Conservation (phyloP, 371 early-diverging fungal genomes). For the Dinochytrium kinnereticum region DNA sequence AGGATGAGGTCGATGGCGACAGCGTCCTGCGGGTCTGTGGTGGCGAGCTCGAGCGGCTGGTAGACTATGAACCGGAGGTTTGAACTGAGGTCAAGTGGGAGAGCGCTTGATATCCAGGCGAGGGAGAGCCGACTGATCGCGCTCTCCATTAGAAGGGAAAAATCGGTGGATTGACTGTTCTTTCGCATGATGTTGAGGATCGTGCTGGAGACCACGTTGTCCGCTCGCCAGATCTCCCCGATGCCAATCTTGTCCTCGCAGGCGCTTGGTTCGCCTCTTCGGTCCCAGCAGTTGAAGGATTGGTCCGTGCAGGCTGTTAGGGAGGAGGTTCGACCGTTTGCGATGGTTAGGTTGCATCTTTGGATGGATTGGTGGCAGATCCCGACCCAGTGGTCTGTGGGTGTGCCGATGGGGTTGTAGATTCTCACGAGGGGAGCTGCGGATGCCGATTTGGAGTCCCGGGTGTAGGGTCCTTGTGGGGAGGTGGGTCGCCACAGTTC, state of each 20-base stretch:
- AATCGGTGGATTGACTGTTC: neutral
- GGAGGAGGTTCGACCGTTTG: neutral
- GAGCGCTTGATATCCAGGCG: conserved; percentile 1
- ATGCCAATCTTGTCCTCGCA: conserved; percentile 9
- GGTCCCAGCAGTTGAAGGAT: conserved; percentile 12
- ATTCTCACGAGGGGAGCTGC: neutral
- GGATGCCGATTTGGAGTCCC: neutral
- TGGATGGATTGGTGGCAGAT: conserved; percentile 12
- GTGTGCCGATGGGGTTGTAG: neutral
- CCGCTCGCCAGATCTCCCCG: conserved; percentile 6
- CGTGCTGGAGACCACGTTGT: neutral
- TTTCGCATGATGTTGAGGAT: conserved; percentile 2
- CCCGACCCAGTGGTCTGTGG: conserved; percentile 4
- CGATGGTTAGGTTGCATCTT: conserved; percentile 7
- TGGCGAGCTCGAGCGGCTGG: neutral
- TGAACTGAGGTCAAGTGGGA: neutral
- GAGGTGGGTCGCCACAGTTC: neutral
- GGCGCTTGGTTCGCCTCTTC: neutral
- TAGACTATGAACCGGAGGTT: conserved; percentile 10
- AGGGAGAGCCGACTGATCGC: neutral
- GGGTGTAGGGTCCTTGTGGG: neutral
- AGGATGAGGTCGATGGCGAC: conserved; percentile 9
- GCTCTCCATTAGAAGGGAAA: neutral
- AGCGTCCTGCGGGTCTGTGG: neutral
- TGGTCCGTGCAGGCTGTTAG: neutral